phyloP scores from a whole-genome alignment of 768 basidiomycete species.

The Termitomyces sp. region DNA sequence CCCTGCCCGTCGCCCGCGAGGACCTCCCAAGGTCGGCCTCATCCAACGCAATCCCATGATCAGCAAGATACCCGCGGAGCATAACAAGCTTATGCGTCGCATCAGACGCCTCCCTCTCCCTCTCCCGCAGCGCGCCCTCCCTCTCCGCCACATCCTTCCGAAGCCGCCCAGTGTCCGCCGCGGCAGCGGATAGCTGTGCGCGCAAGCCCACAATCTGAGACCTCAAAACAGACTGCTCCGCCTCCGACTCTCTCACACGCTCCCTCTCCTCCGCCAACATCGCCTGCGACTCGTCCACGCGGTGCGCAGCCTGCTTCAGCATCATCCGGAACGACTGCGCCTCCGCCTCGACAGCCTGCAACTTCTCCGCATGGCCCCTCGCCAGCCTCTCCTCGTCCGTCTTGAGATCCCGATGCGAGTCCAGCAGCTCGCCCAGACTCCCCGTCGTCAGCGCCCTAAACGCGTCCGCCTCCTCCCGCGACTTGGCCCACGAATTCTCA shows the following conservation, averaged over 20 bases:
- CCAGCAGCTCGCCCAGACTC: slow-evolving; percentile 79
- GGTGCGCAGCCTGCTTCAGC: slow-evolving; percentile 72
- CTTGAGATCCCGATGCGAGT: slow-evolving; percentile 80
- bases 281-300: slow-evolving; percentile 61
- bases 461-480: slow-evolving; percentile 89
- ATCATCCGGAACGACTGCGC: slow-evolving; percentile 68
- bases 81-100: slow-evolving; percentile 68
- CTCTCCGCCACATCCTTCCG: slow-evolving; percentile 65
- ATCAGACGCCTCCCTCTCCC: slow-evolving; percentile 61
- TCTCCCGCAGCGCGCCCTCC: slow-evolving; percentile 61
- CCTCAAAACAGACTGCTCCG: slow-evolving; percentile 57
- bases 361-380: slow-evolving; percentile 77
- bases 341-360: slow-evolving; percentile 78
- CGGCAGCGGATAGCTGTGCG: slow-evolving; percentile 60
- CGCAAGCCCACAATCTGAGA: slow-evolving; percentile 74
- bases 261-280: slow-evolving; percentile 66
- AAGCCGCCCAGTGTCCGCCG: slow-evolving; percentile 63
- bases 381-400: slow-evolving; percentile 76
- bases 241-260: slow-evolving; percentile 57
- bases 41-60: slow-evolving; percentile 78
- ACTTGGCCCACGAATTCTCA: slow-evolving; percentile 89
- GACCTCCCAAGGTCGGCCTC: slow-evolving; percentile 58
- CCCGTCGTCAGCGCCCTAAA: slow-evolving; percentile 84
- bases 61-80: slow-evolving; percentile 81
- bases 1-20: slow-evolving; percentile 31